Base-by-base conservation (phyloP, 2,329 filamentous ascomycete genomes). In the Simplicillium sp. region DNA sequence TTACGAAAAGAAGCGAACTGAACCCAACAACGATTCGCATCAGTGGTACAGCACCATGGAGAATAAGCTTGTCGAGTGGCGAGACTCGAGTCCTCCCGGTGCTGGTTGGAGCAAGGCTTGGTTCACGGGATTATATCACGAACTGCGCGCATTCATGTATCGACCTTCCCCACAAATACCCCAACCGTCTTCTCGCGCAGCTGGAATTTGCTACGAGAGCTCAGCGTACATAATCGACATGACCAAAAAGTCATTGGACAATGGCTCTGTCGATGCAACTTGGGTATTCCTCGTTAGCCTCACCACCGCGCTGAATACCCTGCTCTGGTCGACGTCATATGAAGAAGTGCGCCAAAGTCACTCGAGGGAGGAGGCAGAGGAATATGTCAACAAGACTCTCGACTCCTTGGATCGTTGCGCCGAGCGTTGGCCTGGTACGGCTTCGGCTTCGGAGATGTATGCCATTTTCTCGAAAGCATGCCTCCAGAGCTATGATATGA, bases 81-180 rank as follows among this genome's bases (percentile, higher is more conserved):
- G 85, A 43, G 78, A 86, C 43, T 73, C 77, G 2, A 82, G 81
- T 39, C 90, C 92, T 2, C 77, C 82, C 40, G 79, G 82, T 39
- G 75, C 75, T 3, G 56, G 61, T 7, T 80, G 94, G 67, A 46
- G 29, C 3, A n/a, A 37, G 25, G 13, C 37, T 39, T 82, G 78
- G 76, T 82, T 82, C 50, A 67, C 66, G 11, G 70, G 73, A 13
- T 74, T 84, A 48, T 88, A 85, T 59, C 88, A 96, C 56, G 87
- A 86, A 36, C 90, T 96, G 79, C 70, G 94, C 16, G 79, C 95
- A 36, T 84, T 89, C 50, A 73, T 97, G 48, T 92, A 87, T 58
- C 77, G 92, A 3, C 92, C 92, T 1, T 95, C 87, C 1, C 92
- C 92, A 1, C 92, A 97, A 58, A 80, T 97, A 3, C 86, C 90